Conservation (phyloP, 2,329 filamentous ascomycete genomes). For the Fusarium xyrophilum region DNA sequence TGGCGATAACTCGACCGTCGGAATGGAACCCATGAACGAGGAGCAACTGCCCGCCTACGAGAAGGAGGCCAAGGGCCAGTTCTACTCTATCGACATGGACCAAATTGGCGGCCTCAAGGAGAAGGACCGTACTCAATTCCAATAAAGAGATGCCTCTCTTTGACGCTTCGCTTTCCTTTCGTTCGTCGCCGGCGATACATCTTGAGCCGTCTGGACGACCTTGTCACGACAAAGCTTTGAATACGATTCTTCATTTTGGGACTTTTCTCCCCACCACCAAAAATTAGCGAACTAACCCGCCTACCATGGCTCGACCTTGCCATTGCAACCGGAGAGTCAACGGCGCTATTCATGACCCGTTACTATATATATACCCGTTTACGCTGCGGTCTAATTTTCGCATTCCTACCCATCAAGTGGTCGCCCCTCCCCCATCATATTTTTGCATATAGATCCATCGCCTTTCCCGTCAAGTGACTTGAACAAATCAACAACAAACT, state of each 20-base stretch:
- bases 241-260: slow-evolving; percentile 25
- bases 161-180: slow-evolving; percentile 22
- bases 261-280: slow-evolving; percentile 8
- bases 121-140: slow-evolving; percentile 65
- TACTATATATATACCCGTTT: slow-evolving; percentile 45
- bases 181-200: slow-evolving; percentile 39
- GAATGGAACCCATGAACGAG: slow-evolving; percentile 85
- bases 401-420: slow-evolving; percentile 39
- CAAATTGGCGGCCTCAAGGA: slow-evolving; percentile 94
- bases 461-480: slow-evolving; percentile 10
- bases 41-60: slow-evolving; percentile 87
- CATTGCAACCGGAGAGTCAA: slow-evolving; percentile 30
- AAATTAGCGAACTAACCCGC: slow-evolving; percentile 34
- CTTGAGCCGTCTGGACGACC: slow-evolving; percentile 40
- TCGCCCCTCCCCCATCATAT: slow-evolving; percentile 23
- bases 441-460: slow-evolving; percentile 17
- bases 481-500: slow-evolving; percentile 25
- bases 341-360: slow-evolving; percentile 38
- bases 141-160: slow-evolving; percentile 40
- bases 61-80: slow-evolving; percentile 77
- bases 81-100: slow-evolving; percentile 94
- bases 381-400: slow-evolving; percentile 43
- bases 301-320: slow-evolving; percentile 29
- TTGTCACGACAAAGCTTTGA: slow-evolving; percentile 37
- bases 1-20: slow-evolving; percentile 83